Conservation (phyloP, 768 basidiomycete genomes). For the Auricularia sp. region DNA sequence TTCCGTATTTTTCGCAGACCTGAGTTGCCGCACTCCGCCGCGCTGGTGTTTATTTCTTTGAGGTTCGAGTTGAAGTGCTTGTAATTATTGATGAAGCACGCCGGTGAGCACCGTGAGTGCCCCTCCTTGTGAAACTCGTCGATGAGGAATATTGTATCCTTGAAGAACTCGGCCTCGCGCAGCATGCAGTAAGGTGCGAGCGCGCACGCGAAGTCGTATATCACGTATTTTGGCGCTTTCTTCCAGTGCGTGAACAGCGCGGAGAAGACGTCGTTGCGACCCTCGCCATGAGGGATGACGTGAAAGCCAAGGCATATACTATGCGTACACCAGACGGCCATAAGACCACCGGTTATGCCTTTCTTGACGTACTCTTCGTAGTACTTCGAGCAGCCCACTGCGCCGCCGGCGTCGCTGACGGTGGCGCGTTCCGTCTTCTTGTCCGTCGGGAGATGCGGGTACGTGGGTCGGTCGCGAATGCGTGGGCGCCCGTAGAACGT, state of each 20-base stretch:
- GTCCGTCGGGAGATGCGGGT: neutral
- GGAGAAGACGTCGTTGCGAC: slow-evolving; percentile 30
- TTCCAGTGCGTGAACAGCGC: slow-evolving; percentile 26
- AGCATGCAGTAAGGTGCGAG: slow-evolving; percentile 25
- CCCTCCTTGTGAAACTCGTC: slow-evolving; percentile 25
- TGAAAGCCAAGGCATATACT: neutral
- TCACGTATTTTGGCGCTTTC: slow-evolving; percentile 18
- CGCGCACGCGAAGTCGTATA: slow-evolving; percentile 26
- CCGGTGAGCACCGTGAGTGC: slow-evolving; percentile 24
- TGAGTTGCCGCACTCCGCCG: slow-evolving; percentile 25
- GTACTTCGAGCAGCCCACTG: neutral
- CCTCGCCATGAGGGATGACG: slow-evolving; percentile 26
- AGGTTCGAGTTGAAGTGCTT: slow-evolving; percentile 18
- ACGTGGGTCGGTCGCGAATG: neutral
- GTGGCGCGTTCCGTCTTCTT: neutral
- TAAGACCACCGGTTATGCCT: neutral
- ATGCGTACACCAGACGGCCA: neutral
- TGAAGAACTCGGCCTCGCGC: slow-evolving; percentile 21
- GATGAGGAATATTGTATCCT: slow-evolving; percentile 23
- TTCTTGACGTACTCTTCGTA: neutral
- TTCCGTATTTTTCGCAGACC: slow-evolving; percentile 19
- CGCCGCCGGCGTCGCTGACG: neutral
- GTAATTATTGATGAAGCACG: slow-evolving; percentile 21
- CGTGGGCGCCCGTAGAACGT: neutral
- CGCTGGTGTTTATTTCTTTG: slow-evolving; percentile 15